These are phyloP conservation scores for Colletotrichum lupini DNA, from an alignment of 2,329 filamentous ascomycete species.

Conservation along the genomic window DNA sequence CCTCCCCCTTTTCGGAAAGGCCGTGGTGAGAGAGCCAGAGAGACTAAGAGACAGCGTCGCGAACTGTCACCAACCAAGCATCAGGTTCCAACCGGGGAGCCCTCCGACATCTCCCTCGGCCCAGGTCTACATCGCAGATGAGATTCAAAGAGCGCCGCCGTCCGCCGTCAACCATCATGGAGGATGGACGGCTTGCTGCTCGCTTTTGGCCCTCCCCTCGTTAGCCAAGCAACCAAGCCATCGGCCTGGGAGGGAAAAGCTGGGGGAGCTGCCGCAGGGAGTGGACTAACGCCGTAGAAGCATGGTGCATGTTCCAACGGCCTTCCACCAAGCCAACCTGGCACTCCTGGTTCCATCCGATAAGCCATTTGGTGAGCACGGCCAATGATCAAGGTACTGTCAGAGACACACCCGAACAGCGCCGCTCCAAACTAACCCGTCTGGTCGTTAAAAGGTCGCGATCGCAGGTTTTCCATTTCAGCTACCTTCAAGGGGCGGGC, in stretches of 20 bases:
- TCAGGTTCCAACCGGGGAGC: neutral
- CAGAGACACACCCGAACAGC: conserved; percentile 23
- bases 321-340: conserved; percentile 32
- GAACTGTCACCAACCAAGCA: conserved; percentile 11
- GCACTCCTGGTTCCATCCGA: conserved; percentile 20
- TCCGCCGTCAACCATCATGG: neutral
- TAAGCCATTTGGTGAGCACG: conserved; percentile 24
- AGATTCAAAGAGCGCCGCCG: conserved; percentile 7
- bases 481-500: conserved; percentile 21
- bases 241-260: conserved; percentile 9
- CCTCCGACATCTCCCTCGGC: conserved; percentile 16
- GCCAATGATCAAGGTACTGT: conserved; percentile 30
- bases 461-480: conserved; percentile 13
- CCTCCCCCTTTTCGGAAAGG: conserved; percentile 33
- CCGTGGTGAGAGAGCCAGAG: conserved; percentile 18
- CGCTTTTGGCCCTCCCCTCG: conserved; percentile 3
- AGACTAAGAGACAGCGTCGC: neutral
- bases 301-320: conserved; percentile 36
- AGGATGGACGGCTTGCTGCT: neutral
- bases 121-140: conserved; percentile 3
- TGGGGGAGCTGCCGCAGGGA: conserved; percentile 22
- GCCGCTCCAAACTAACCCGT: conserved; percentile 26
- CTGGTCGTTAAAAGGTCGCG: neutral
- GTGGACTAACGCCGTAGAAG: conserved; percentile 32
- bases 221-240: conserved; percentile 32